Conservation (phyloP, 805 yeast genomes). For the Debaryomyces hansenii region DNA sequence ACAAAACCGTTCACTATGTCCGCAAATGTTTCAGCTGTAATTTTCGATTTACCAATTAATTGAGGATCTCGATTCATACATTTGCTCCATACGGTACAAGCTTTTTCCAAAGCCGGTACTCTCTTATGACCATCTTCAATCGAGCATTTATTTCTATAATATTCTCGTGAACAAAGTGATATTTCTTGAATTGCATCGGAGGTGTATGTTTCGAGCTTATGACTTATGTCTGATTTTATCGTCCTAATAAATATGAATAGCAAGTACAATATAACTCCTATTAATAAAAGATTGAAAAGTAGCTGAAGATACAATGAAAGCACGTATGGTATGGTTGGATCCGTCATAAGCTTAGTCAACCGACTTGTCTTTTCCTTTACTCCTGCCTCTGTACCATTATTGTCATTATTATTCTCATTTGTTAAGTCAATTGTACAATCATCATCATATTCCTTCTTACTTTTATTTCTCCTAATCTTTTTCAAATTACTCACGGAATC, state of each 20-base stretch:
- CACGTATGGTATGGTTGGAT: constrained; percentile 55
- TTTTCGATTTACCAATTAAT: constrained; percentile 61
- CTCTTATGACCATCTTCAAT: constrained; percentile 44
- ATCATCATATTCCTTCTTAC: neutral
- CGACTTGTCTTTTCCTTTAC: neutral
- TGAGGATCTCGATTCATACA: constrained; percentile 84
- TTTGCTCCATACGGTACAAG: constrained; percentile 72
- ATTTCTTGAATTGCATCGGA: constrained; percentile 63
- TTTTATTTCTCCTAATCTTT: neutral
- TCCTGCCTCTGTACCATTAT: neutral
- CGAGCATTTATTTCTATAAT: constrained; percentile 69
- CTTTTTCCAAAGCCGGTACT: constrained; percentile 71
- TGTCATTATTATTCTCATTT: neutral
- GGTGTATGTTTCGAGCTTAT: constrained; percentile 63
- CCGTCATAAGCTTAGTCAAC: constrained; percentile 13
- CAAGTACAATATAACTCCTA: constrained; percentile 51
- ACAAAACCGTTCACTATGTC: constrained; percentile 78
- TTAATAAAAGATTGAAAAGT: constrained; percentile 53
- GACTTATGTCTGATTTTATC: constrained; percentile 66
- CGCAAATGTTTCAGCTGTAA: constrained; percentile 82
- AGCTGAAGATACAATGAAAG: constrained; percentile 66
- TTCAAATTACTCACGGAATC: neutral
- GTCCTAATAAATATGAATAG: constrained; percentile 53
- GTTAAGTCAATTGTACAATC: neutral
- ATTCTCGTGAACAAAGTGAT: constrained; percentile 67